Percentiles rank a stretch among this genome's conserved stretches.
Conservation (phyloP, 129 eudicot species). For the Heracleum sosnowskyi region DNA sequence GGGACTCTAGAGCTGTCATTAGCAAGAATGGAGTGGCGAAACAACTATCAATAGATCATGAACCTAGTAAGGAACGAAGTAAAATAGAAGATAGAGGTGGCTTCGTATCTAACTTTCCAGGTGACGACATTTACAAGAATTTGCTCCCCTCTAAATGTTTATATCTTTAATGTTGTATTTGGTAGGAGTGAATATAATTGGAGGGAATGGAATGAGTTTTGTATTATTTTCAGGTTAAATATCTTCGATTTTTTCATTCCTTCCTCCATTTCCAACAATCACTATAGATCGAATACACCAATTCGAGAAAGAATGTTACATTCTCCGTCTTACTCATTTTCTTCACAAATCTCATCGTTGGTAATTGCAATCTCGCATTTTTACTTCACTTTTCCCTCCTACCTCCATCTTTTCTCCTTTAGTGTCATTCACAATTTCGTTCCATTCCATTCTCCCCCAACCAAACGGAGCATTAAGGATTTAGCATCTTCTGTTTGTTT, state of each 20-base stretch:
- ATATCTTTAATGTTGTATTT: not conserved
- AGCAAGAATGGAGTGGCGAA: slow-evolving; percentile 71
- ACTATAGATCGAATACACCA: too few relatives aligned
- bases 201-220: not conserved
- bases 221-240: too few relatives aligned
- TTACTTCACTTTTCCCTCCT: too few relatives aligned
- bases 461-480: not conserved
- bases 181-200: not conserved
- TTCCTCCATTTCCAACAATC: too few relatives aligned
- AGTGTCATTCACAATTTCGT: too few relatives aligned
- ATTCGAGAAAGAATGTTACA: too few relatives aligned
- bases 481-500: not conserved
- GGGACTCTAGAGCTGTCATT: slow-evolving; percentile 88
- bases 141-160: not conserved
- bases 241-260: not conserved
- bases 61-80: slow-evolving; percentile 57
- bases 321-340: too few relatives aligned
- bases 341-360: too few relatives aligned
- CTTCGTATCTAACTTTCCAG: slow-evolving; percentile 59
- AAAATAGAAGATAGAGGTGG: slow-evolving; percentile 70
- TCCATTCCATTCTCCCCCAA: too few relatives aligned
- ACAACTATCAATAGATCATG: slow-evolving; percentile 77
- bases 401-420: too few relatives aligned
- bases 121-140: slow-evolving; percentile 19
- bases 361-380: too few relatives aligned